Evolutionary conservation across 2,329 filamentous ascomycete genomes (phyloP).

Genomic region (Venturia nashicola): DNA sequence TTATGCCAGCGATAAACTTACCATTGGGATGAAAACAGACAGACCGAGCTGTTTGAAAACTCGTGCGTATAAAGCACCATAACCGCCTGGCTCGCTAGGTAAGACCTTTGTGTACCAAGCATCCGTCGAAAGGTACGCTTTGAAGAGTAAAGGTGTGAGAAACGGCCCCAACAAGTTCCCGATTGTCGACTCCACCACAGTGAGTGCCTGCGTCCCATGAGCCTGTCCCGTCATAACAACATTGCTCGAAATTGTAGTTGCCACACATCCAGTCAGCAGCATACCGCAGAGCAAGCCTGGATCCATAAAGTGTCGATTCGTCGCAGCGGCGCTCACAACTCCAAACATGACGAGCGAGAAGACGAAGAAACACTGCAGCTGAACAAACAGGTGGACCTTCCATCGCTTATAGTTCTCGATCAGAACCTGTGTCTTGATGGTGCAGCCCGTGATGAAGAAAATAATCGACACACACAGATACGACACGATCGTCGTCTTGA

Average conservation of each 20-base stretch:
- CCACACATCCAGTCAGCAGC: constrained; percentile 44
- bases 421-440: constrained; percentile 51
- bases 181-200: constrained; percentile 52
- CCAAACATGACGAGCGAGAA: constrained; percentile 51
- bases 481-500: constrained; percentile 41
- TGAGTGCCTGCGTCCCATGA: constrained; percentile 43
- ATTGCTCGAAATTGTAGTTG: constrained; percentile 62
- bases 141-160: constrained; percentile 50
- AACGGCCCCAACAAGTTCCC: constrained; percentile 60
- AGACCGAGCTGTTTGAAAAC: constrained; percentile 59
- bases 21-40: constrained; percentile 52
- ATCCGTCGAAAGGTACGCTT: constrained; percentile 43
- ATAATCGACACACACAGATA: constrained; percentile 59
- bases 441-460: constrained; percentile 60
- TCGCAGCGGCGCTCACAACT: constrained; percentile 39
- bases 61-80: constrained; percentile 49
- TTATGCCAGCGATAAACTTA: constrained; percentile 7
- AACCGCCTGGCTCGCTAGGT: constrained; percentile 39
- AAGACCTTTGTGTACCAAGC: constrained; percentile 45
- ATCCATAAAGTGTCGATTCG: constrained; percentile 42
- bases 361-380: constrained; percentile 54
- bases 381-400: constrained; percentile 55
- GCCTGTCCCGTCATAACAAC: constrained; percentile 61
- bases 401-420: constrained; percentile 50
- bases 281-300: constrained; percentile 44